phyloP scores from a whole-genome alignment of 179 eudicot genomes.

The Camellia oleifera region DNA sequence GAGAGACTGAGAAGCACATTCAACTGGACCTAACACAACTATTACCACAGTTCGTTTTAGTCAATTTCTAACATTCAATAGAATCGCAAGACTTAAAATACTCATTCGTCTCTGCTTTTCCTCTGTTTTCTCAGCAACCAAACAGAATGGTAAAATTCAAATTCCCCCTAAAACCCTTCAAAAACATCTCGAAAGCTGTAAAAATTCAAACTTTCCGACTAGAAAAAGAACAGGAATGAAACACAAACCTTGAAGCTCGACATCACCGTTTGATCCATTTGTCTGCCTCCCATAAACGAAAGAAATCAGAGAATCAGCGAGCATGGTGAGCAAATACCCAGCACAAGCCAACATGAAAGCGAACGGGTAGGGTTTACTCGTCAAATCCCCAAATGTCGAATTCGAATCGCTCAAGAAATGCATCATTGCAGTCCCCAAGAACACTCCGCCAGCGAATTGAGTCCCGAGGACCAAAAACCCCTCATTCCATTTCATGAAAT shows the following conservation, averaged over 20 bases:
- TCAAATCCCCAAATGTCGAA: slow-evolving; percentile 58
- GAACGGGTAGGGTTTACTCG: slow-evolving; percentile 47
- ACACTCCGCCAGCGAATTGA: slow-evolving; percentile 72
- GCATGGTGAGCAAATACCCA: slow-evolving; percentile 62
- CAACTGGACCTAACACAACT: background rate
- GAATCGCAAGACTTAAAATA: too few species aligned
- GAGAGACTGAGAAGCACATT: background rate
- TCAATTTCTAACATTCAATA: too few species aligned
- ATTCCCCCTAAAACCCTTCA: background rate
- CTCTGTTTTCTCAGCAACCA: slow-evolving; percentile 5
- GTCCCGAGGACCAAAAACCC: slow-evolving; percentile 61
- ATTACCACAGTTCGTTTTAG: background rate
- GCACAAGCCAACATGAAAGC: slow-evolving; percentile 64
- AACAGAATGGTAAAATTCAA: background rate
- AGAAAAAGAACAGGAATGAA: background rate
- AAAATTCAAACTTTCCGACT: too few species aligned
- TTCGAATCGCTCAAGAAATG: slow-evolving; percentile 69
- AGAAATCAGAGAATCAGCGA: slow-evolving; percentile 45
- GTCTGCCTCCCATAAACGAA: slow-evolving; percentile 32
- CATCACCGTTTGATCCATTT: slow-evolving; percentile 6
- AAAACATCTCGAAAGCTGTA: background rate
- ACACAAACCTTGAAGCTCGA: slow-evolving; percentile 39
- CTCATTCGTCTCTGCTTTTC: background rate
- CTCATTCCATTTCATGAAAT: slow-evolving; percentile 57
- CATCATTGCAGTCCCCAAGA: slow-evolving; percentile 67